phyloP scores from a whole-genome alignment of 1,284 basidiomycete genomes.

The Irpex lacteus region DNA sequence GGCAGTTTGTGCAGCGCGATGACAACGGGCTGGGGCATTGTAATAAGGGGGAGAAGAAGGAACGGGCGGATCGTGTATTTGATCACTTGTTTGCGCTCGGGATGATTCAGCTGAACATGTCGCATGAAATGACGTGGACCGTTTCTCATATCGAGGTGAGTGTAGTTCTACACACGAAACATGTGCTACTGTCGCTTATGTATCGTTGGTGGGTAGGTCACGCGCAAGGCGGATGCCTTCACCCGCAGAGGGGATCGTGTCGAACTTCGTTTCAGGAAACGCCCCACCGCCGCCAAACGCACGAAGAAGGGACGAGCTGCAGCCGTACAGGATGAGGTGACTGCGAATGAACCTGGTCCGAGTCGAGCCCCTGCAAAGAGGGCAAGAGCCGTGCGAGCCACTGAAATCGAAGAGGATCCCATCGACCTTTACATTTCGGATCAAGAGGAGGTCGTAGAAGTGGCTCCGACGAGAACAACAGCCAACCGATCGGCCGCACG shows the following conservation, averaged over 20 bases:
- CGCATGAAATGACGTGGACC: not conserved
- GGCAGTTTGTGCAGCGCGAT: constrained; percentile 33
- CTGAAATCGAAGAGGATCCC: constrained; percentile 9
- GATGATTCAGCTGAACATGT: constrained; percentile 25
- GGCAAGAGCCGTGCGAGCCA: not conserved
- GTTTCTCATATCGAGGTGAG: not conserved
- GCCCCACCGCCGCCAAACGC: not conserved
- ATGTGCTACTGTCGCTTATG: not conserved
- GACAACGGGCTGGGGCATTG: constrained; percentile 52
- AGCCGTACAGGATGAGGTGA: not conserved
- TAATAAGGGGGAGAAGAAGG: constrained; percentile 36
- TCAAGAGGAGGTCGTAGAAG: not conserved
- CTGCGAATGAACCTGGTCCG: not conserved
- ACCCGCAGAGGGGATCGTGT: not conserved
- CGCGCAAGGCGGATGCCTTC: not conserved
- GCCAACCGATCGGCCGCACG: not conserved
- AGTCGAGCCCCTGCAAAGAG: not conserved
- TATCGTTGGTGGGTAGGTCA: not conserved
- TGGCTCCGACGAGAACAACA: not conserved
- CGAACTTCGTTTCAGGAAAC: not conserved
- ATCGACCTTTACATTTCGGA: constrained; percentile 4
- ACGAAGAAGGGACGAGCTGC: not conserved
- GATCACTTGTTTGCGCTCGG: constrained; percentile 49
- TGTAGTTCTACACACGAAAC: not conserved
- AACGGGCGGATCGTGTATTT: constrained; percentile 62